These are phyloP conservation scores for Echites panduratus DNA, from an alignment of 257 asterid species.

Conservation along the genomic window DNA sequence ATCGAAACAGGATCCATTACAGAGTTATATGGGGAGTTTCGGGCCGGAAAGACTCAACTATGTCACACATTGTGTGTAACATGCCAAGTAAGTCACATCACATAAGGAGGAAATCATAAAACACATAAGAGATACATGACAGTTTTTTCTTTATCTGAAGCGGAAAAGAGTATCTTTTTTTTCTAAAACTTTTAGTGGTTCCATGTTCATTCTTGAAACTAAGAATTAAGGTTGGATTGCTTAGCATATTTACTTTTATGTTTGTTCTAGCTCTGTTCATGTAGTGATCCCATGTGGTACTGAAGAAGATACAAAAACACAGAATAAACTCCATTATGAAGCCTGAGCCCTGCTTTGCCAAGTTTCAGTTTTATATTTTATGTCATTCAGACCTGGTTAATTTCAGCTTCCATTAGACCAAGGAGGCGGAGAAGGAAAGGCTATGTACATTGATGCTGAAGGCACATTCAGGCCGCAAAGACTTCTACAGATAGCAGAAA, in stretches of 20 bases:
- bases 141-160: not conserved
- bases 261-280: not conserved
- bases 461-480: conserved; percentile 99
- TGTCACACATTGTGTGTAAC: conserved; percentile 94
- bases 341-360: not conserved
- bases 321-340: not conserved
- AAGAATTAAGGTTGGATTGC: not conserved
- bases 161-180: not conserved
- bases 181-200: not conserved
- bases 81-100: conserved; percentile 59
- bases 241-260: not conserved
- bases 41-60: conserved; percentile 96
- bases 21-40: conserved; percentile 84
- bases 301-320: not conserved
- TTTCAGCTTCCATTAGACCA: conserved; percentile 89
- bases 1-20: conserved; percentile 94
- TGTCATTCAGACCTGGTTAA: not conserved
- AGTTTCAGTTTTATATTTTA: not conserved
- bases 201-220: not conserved
- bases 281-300: not conserved
- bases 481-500: conserved; percentile 89
- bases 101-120: not conserved
- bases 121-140: not conserved
- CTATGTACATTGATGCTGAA: conserved; percentile 97
- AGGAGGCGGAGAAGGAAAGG: conserved; percentile 99